Base-by-base conservation (phyloP, 441 rosid genomes). In the Arabidopsis hybrid region DNA sequence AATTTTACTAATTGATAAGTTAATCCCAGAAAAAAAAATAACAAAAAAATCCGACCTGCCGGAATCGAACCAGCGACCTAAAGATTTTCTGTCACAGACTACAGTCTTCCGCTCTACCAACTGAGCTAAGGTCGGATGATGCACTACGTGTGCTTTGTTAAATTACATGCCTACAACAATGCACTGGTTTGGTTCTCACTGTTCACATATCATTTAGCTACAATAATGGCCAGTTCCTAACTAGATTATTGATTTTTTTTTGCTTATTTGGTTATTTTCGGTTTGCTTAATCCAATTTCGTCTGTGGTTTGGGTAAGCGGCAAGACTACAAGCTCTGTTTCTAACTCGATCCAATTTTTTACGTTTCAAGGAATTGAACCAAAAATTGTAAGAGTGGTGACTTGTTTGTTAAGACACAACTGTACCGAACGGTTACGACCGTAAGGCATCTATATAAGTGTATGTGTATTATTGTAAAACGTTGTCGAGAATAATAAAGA, bases 101-200 rank as follows among this genome's bases (percentile, higher is more conserved):
- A 87, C 93, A 88, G 92, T 87, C 96, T 86, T 89, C 92, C 92
- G 90, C 95, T 88, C 93, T 89, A 53, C 91, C 95, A 91, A 89
- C 93, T 88, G 90, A 88, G 95, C 91, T 85, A 88, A 91, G 93
- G 86, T 83, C 91, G 93, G 93, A 0, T 21, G 32, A 1, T 21
- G 26, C 32, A 43, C 2, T 11, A 12, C 0, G 0, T 0, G 1
- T 42, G 2, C 6, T 4, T 42, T 42, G 0, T 11, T 10, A 3
- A 0, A 5, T 4, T 26, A 26, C 29, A 34, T 26, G 29, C 29
- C 29, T 26, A 32, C 35, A 1, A 11, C 46, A 13, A 13, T 1
- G 47, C 43, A 42, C 1, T 45, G 8, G 50, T 45, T 45, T 45
- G 17, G 18, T 45, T n/a, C 7, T 45, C 0, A 40, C 45, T 17